Conservation (phyloP, 768 basidiomycete species). For the Phylloporus sp. region DNA sequence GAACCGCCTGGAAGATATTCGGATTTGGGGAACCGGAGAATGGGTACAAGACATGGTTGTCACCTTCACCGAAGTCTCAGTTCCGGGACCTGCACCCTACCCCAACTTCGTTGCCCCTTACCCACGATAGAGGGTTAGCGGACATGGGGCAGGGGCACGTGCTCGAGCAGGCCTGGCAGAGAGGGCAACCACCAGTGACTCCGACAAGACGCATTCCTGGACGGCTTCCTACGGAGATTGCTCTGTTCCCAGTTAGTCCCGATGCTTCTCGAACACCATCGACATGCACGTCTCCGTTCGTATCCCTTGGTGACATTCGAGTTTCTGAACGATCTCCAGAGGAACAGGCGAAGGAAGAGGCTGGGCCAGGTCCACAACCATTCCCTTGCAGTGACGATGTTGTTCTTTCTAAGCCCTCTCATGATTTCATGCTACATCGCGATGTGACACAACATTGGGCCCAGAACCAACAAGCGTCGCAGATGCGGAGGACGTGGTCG, state of each 20-base stretch:
- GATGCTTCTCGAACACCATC: background rate
- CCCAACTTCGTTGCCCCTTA: slow-evolving; percentile 24
- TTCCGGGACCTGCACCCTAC: slow-evolving; percentile 14
- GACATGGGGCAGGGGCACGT: slow-evolving; percentile 5
- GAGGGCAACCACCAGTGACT: background rate
- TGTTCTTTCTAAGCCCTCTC: background rate
- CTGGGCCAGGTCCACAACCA: slow-evolving; percentile 3
- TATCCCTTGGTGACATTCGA: slow-evolving; percentile 4
- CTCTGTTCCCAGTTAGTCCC: background rate
- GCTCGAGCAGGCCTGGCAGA: background rate
- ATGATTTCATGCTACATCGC: background rate
- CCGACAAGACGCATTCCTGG: background rate
- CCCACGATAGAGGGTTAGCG: background rate
- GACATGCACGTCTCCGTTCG: slow-evolving; percentile 14
- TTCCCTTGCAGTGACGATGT: slow-evolving; percentile 19
- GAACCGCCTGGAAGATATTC: slow-evolving; percentile 56
- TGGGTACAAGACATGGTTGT: slow-evolving; percentile 14
- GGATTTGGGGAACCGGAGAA: slow-evolving; percentile 33
- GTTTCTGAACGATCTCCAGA: background rate
- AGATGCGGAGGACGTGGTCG: background rate
- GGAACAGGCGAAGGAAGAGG: background rate
- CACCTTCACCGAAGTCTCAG: slow-evolving; percentile 14
- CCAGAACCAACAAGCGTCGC: slow-evolving; percentile 1
- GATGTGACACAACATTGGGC: background rate
- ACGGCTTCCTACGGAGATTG: slow-evolving; percentile 1